Evolutionary conservation across 2,329 filamentous ascomycete genomes (phyloP), one percentile per base, ranked within the genome.

Genomic region (Amesomyces nigricolor): DNA sequence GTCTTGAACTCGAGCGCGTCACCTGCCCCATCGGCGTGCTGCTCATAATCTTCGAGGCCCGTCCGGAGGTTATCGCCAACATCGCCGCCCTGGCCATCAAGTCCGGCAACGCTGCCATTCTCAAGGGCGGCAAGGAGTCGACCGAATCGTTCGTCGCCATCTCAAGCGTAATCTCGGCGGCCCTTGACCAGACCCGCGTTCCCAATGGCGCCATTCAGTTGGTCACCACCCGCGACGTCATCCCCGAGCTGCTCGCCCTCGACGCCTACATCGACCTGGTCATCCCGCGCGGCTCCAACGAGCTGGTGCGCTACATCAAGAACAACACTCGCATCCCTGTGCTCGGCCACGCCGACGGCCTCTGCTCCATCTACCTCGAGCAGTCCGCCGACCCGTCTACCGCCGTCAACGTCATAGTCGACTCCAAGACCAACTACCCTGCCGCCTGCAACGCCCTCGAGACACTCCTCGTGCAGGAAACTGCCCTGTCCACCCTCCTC

Each of bases 51-150:
- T 99, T 99, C 68, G 94, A 99, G 74, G 94, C 94, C 37, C 87
- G 94, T 7, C 94, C 94, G 6, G 94, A 99, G 73, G 94, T 99
- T 62, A 96, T 99, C 67, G 94, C 92, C 68, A 99, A 99, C 72
- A 97, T 99, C 67, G 91, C 94, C 60, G 89, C 91, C 4, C 79
- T 99, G 22, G 91, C 94, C 38, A 89, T 99, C 72, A 99, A 99
- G 71, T 97, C 92, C 11, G 94, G 91, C 65, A 99, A 99, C 71
- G 88, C 94, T 37, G 94, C 91, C 50, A 97, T 99, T 65, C 78
- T 99, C 58, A 99, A 99, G 78, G 92, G 91, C 58, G 94, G 94
- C 61, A 95, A 96, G 70, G 94, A 99, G 73, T 96, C 91, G 0
- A 94, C 87, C 17, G 85, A 95, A 68, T 96, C 91, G n/a, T 97